Conservation (phyloP, 2,329 filamentous ascomycete species). For the Pestalotiopsis sp. region DNA sequence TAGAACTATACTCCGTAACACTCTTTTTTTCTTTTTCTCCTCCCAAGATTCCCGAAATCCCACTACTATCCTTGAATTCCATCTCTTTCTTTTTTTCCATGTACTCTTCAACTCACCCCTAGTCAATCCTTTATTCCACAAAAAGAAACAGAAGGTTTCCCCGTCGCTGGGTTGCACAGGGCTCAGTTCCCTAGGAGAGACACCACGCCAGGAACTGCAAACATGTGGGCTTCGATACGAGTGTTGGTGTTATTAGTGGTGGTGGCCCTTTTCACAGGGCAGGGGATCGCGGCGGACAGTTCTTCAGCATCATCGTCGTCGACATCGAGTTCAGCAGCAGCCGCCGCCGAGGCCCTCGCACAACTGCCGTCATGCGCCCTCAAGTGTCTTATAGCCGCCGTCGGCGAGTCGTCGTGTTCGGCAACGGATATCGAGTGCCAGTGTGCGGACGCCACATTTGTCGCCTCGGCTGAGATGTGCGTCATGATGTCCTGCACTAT, state of each 20-base stretch:
- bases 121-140: slow-evolving; percentile 2
- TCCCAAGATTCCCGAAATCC: not conserved
- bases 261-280: not conserved
- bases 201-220: not conserved
- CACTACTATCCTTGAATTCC: not conserved
- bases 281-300: not conserved
- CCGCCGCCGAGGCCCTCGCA: not conserved
- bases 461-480: slow-evolving; percentile 12
- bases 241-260: not conserved
- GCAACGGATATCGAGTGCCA: slow-evolving; percentile 16
- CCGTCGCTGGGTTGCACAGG: not conserved
- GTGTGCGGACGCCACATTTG: slow-evolving; percentile 13
- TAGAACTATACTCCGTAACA: not conserved
- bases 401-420: slow-evolving; percentile 14
- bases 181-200: not conserved
- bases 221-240: not conserved
- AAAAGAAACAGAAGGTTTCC: not conserved
- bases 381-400: slow-evolving; percentile 14
- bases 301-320: not conserved
- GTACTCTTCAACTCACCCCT: slow-evolving; percentile 3
- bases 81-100: not conserved
- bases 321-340: not conserved
- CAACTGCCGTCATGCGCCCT: slow-evolving; percentile 2
- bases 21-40: not conserved
- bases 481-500: slow-evolving; percentile 16